Conservation (phyloP, 192 early-diverging fungal species). For the Coemansia pectinata region DNA sequence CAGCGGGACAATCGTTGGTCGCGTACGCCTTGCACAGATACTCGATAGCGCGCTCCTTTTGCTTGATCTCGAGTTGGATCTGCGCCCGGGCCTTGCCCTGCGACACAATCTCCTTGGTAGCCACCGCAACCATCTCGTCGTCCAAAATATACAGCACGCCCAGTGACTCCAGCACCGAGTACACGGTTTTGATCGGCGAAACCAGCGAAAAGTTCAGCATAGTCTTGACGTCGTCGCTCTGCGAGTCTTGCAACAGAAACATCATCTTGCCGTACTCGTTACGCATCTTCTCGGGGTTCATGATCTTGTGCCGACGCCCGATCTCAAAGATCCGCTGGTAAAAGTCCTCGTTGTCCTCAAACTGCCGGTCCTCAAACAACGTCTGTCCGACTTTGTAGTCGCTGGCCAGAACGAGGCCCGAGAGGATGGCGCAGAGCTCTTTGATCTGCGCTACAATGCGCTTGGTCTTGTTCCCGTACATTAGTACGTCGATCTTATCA, state of each 20-base stretch:
- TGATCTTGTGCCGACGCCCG: slow-evolving; percentile 81
- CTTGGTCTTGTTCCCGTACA: slow-evolving; percentile 79
- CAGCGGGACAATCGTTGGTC: slow-evolving; percentile 56
- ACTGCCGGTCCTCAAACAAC: slow-evolving; percentile 67
- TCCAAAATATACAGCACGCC: slow-evolving; percentile 69
- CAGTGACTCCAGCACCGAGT: slow-evolving; percentile 69
- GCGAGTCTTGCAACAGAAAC: slow-evolving; percentile 84
- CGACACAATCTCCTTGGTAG: slow-evolving; percentile 66
- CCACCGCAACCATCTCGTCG: slow-evolving; percentile 74
- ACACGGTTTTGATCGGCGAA: slow-evolving; percentile 87
- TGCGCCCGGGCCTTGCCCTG: slow-evolving; percentile 65
- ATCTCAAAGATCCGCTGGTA: slow-evolving; percentile 73
- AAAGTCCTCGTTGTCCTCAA: slow-evolving; percentile 77
- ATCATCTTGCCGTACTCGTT: slow-evolving; percentile 94
- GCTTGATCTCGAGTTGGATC: slow-evolving; percentile 82
- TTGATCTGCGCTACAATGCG: slow-evolving; percentile 94
- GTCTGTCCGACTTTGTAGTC: slow-evolving; percentile 83
- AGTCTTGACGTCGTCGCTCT: slow-evolving; percentile 69
- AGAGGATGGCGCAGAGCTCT: slow-evolving; percentile 93
- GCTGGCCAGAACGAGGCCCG: slow-evolving; percentile 82
- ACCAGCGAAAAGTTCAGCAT: slow-evolving; percentile 82
- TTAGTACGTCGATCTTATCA: slow-evolving; percentile 79
- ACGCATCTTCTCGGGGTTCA: slow-evolving; percentile 98
- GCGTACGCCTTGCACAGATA: slow-evolving; percentile 79
- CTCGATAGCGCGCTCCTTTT: slow-evolving; percentile 93